Conservation (phyloP, 2,329 filamentous ascomycete genomes). For the Stemphylium beticola region DNA sequence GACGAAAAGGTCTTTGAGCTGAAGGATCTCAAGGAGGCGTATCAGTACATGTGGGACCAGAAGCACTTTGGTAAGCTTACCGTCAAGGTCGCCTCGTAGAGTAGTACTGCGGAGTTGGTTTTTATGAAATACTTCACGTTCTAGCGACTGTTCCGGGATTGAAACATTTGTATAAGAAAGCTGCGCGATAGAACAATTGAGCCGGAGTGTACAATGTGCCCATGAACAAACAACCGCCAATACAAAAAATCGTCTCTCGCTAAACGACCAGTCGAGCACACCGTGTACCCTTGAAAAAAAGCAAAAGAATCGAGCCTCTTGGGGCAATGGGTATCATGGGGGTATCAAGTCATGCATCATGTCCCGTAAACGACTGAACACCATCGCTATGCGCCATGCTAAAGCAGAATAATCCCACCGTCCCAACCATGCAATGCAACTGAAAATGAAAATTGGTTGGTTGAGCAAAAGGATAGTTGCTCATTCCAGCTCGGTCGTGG, state of each 20-base stretch:
- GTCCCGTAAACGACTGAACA: slow-evolving; percentile 16
- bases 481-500: slow-evolving; percentile 36
- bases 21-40: slow-evolving; percentile 59
- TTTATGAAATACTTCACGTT: too few species aligned
- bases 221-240: too few species aligned
- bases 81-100: slow-evolving; percentile 37
- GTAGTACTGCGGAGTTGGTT: background rate
- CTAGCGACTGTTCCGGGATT: too few species aligned
- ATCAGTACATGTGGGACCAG: slow-evolving; percentile 57
- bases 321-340: slow-evolving; percentile 12
- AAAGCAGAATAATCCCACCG: background rate
- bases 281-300: background rate
- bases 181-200: background rate
- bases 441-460: slow-evolving; percentile 1
- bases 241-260: too few species aligned
- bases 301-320: slow-evolving; percentile 13
- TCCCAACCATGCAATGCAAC: slow-evolving; percentile 3
- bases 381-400: slow-evolving; percentile 16
- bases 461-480: background rate
- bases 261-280: background rate
- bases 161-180: background rate
- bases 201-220: background rate
- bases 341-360: slow-evolving; percentile 23
- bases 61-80: slow-evolving; percentile 51
- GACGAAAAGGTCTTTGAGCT: slow-evolving; percentile 64